Base-by-base conservation (phyloP, 192 early-diverging fungal genomes). In the Jimgerdemannia lactiflua region DNA sequence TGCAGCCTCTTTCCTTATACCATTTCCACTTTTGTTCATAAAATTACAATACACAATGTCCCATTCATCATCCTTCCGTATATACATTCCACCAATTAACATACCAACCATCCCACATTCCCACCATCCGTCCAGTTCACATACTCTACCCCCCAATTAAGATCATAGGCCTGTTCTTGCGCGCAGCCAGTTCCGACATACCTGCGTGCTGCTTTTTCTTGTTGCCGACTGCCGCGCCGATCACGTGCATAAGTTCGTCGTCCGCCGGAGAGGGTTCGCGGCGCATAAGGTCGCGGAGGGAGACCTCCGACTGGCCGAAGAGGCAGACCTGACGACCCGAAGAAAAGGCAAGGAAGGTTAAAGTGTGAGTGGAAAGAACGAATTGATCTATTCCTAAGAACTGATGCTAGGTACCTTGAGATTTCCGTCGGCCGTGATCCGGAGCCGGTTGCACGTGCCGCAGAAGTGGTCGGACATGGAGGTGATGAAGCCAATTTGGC, bases 401-500 rank as follows among this genome's bases (percentile, higher is more conserved):
- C 14, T 10, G 49, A 59, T 59, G 14, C 8, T 59, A 14, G 8
- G 14, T 43, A 88, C 87, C 78, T 99, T 99, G 71, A 99, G 80
- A 75, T 95, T 96, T 4, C 97, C 97, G 78, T 99, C 96, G 3
- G 97, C 95, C 20, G 96, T 90, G 63, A 99, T 87, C 7, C 97
- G 92, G 49, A 99, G 82, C 19, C 97, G 90, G 78, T 97, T 98
- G 80, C 97, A 99, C 1, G 96, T 94, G 4, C 91, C 88, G 84
- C 96, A 99, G 73, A 99, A 99, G 71, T 97, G 94, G 54, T 97
- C 90, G n/a, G 95, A 95, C 97, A 99, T 99, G 3, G 95, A 97
- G 3, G 95, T 96, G 69, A 99, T 98, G 78, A 98, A 99, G 0
- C 98, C 98, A 82, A 99, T 91, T 79, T 92, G 89, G n/a, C 96